Evolutionary conservation across 768 basidiomycete species (phyloP).

Genomic region (Suillus cothurnatus): DNA sequence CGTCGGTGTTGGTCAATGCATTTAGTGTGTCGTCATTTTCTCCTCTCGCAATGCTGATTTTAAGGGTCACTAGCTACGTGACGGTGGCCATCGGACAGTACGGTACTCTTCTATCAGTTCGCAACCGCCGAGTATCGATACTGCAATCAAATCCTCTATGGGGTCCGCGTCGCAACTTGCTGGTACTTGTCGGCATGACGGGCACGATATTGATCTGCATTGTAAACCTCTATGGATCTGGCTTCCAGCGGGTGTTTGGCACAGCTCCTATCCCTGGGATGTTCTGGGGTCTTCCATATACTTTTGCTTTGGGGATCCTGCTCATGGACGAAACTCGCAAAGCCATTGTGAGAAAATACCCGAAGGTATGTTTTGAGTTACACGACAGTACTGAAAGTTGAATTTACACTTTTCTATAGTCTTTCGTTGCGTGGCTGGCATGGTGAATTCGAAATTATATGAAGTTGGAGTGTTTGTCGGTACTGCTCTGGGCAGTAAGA

Average conservation of each 20-base stretch:
- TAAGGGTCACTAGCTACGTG: conserved; percentile 33
- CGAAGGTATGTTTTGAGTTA: conserved; percentile 25
- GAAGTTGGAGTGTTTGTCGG: neutral
- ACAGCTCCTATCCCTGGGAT: conserved; percentile 39
- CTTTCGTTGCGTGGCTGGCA: conserved; percentile 28
- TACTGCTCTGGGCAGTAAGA: too few species aligned
- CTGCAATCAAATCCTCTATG: conserved; percentile 32
- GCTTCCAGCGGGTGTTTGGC: conserved; percentile 18
- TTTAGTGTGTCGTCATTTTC: conserved; percentile 36
- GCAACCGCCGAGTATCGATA: conserved; percentile 33
- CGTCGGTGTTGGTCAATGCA: conserved; percentile 42
- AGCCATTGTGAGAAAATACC: conserved; percentile 37
- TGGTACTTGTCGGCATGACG: conserved; percentile 37
- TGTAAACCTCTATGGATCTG: conserved; percentile 39
- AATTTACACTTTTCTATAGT: conserved; percentile 18
- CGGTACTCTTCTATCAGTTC: conserved; percentile 26
- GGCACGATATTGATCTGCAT: conserved; percentile 34
- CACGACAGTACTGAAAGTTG: too few species aligned
- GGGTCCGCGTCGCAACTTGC: conserved; percentile 40
- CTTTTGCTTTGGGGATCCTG: conserved; percentile 39
- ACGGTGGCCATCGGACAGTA: conserved; percentile 35
- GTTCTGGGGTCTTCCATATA: conserved; percentile 43
- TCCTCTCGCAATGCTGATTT: neutral
- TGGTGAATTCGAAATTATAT: conserved; percentile 16
- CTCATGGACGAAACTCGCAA: conserved; percentile 41